Base-by-base conservation (phyloP, 805 yeast species). In the Phaffomyces antillensis region DNA sequence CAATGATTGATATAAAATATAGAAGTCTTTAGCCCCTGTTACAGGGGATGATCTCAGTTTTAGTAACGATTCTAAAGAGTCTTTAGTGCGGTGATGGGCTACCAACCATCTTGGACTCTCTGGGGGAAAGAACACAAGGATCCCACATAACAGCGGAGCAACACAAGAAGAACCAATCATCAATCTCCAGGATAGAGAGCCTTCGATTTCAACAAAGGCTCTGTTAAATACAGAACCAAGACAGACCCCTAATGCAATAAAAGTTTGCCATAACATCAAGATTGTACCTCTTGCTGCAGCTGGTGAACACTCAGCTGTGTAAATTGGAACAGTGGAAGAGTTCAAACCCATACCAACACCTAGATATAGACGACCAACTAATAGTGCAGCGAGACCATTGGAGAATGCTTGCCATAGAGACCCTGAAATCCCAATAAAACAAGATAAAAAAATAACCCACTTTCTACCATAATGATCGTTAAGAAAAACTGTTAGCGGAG, bases 221-320 rank as follows among this genome's bases (percentile, higher is more conserved):
- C 80, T 71, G 24, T 75, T 71, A 17, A 81, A 69, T 31, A 79
- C 76, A 48, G 78, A 77, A 18, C 87, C 87, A 52, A 81, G 67
- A 76, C 78, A 75, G 50, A 82, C 79, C 47, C 88, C 88, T 42
- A 81, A 75, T 2, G 87, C 86, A n/a, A 86, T 80, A 69, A 80
- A 81, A 54, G 79, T 77, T 64, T 82, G 87, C 84, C 86, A 81
- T 64, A 77, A 67, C 82, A 81, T 79, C 40, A 79, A 79, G 47
- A 82, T 65, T 1, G 85, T 76, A 40, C 88, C 88, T 56, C 87
- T 68, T 36, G 76, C 71, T 12, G 64, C 63, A 13, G 75, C 75
- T 2, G 85, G 85, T 10, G 79, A 58, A 54, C 79, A 73, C 56
- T 80, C 86, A 15, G 85, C 83, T 26, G 80, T 72, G 52, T 76